Evolutionary conservation across 2,329 filamentous ascomycete genomes (phyloP).

Genomic region (Talaromyces sp.): DNA sequence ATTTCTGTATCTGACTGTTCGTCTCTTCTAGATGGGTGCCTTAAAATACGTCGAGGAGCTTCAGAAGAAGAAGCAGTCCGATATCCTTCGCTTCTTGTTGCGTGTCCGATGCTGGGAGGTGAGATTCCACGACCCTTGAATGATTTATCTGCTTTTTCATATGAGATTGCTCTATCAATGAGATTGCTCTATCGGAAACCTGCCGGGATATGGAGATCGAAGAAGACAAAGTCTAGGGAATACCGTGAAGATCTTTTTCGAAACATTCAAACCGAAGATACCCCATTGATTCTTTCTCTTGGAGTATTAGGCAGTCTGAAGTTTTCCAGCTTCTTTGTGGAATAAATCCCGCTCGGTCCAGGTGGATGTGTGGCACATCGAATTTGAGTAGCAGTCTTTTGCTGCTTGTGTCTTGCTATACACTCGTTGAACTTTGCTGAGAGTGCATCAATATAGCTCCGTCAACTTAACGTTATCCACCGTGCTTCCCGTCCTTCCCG

Average conservation of each 20-base stretch:
- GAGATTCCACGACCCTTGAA: slow-evolving; percentile 39
- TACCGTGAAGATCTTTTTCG: slow-evolving; percentile 33
- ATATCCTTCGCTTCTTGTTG: slow-evolving; percentile 99
- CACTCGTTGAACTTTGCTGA: slow-evolving; percentile 99
- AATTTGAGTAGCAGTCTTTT: slow-evolving; percentile 31
- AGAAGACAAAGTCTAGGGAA: slow-evolving; percentile 19
- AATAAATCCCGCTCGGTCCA: slow-evolving; percentile 26
- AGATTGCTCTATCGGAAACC: slow-evolving; percentile 19
- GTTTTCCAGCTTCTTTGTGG: not conserved
- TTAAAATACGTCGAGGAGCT: slow-evolving; percentile 99
- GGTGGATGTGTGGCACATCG: slow-evolving; percentile 48
- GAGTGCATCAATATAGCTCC: slow-evolving; percentile 99
- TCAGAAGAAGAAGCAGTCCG: slow-evolving; percentile 99
- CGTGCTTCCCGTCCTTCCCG: slow-evolving; percentile 96
- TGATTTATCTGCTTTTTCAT: slow-evolving; percentile 23
- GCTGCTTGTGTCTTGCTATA: slow-evolving; percentile 66
- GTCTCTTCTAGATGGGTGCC: slow-evolving; percentile 77
- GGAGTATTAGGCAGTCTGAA: slow-evolving; percentile 30
- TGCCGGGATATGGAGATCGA: slow-evolving; percentile 17
- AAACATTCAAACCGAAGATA: slow-evolving; percentile 29
- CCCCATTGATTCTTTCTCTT: slow-evolving; percentile 25
- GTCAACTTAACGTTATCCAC: slow-evolving; percentile 99
- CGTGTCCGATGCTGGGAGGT: slow-evolving; percentile 99
- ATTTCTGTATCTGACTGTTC: slow-evolving; percentile 20
- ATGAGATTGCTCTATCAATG: slow-evolving; percentile 13